Base-by-base conservation (phyloP, 2,329 filamentous ascomycete species). In the Beauveria bassiana region DNA sequence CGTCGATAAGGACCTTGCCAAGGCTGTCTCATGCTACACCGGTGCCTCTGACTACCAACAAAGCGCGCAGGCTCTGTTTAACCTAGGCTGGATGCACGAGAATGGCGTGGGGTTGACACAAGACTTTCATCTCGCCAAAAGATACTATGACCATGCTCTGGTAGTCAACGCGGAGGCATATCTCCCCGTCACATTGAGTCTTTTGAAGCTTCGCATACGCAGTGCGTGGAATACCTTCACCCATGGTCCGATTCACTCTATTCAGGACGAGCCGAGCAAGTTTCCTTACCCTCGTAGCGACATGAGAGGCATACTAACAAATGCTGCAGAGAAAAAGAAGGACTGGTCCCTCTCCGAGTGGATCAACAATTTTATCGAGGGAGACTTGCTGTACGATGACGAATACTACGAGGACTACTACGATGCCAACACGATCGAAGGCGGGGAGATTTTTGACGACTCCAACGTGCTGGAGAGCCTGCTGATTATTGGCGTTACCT, bases 81-180 rank as follows among this genome's bases (percentile, higher is more conserved):
- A 99, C 69, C 80, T 99, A 16, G 96, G 95, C 5, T 99, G 95
- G 95, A 98, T 99, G 93, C 92, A 99, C 70, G 95, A 99, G 75
- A 97, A 98, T 70, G 95, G 95, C 8, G 81, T 98, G 55, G 91
- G 93, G 2, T 84, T 98, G 22, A 88, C 90, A 60, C 95, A 99
- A 72, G 95, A 99, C 71, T 99, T 96, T 72, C 95, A 99, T 70
- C 86, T 99, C 61, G 95, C 96, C 2, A 99, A 99, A 76, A 82
- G 95, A 59, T 96, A 93, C 75, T 99, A 99, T 71, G 95, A 99
- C 69, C 83, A 95, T 64, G 93, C 95, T 1, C 78, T 97, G 34
- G 91, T 93, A 70, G 93, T 93, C 0, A 99, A 96, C 68, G 83
- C 87, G 54, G 96, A 99, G 74, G 93, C 95, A 0, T 98, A 98